Percentiles rank a stretch among this genome's conserved stretches.
Evolutionary conservation across 371 early-diverging fungal species (phyloP).

Genomic region (Catenaria anguillulae): DNA sequence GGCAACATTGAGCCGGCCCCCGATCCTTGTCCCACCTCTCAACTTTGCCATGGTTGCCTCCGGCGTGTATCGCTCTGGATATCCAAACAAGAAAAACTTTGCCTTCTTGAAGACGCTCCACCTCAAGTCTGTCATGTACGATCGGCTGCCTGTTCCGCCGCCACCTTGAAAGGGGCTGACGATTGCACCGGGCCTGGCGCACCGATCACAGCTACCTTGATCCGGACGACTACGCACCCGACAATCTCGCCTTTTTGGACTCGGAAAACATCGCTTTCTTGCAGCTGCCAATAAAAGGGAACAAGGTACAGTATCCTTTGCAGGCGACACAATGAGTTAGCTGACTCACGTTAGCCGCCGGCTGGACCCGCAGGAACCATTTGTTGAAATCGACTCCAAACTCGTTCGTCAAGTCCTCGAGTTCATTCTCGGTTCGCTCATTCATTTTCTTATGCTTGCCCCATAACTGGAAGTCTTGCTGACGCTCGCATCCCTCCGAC

Average conservation of each 20-base stretch:
- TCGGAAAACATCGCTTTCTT: constrained; percentile 54
- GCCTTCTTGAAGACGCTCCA: constrained; percentile 59
- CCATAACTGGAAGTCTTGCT: no score
- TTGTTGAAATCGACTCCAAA: constrained; percentile 65
- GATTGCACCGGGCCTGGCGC: no score
- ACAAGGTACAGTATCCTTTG: no score
- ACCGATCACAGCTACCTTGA: constrained; percentile 46
- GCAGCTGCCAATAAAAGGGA: constrained; percentile 67
- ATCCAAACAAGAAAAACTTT: constrained; percentile 66
- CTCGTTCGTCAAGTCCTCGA: constrained; percentile 60
- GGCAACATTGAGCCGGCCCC: no score
- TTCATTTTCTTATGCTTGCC: no score
- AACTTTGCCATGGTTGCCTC: constrained; percentile 77
- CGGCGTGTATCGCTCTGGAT: constrained; percentile 73
- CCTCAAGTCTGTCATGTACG: constrained; percentile 63
- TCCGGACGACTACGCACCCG: constrained; percentile 64
- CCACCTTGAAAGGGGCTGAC: no score
- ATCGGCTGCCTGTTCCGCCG: no score
- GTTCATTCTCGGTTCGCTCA: no score
- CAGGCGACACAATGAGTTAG: no score
- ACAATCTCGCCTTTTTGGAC: constrained; percentile 57
- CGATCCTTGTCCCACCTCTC: constrained; percentile 71
- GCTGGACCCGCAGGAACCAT: no score
- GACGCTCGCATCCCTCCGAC: no score
- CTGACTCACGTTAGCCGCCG: no score